A percentile compares a stretch with the other conserved stretches of the same genome.
Conservation (phyloP, 257 asterid species). For the Forsythia viridissima region DNA sequence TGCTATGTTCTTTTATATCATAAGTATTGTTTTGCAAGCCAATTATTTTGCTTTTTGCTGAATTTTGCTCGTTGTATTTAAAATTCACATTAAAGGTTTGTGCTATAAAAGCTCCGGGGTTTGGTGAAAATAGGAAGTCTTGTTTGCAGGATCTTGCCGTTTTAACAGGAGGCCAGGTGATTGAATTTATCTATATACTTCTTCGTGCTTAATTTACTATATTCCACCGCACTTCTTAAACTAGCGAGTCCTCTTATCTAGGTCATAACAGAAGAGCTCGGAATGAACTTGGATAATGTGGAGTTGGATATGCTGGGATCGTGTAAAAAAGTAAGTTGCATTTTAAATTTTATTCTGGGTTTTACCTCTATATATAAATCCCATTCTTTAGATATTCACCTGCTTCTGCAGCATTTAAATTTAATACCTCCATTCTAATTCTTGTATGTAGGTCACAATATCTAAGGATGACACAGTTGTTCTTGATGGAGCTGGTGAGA, state of each 20-base stretch:
- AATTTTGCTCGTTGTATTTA: not conserved
- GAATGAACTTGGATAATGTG: constrained; percentile 76
- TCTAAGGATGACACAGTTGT: constrained; percentile 92
- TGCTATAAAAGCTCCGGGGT: constrained; percentile 95
- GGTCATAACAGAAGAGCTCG: constrained; percentile 97
- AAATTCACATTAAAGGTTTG: constrained; percentile 56
- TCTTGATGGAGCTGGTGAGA: constrained; percentile 93
- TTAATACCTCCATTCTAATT: too few species aligned
- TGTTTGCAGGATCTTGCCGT: constrained; percentile 80
- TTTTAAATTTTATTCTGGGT: not conserved
- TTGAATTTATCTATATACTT: not conserved
- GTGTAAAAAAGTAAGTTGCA: constrained; percentile 69
- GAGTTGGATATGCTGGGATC: constrained; percentile 88
- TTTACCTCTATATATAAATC: too few species aligned
- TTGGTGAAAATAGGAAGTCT: constrained; percentile 91
- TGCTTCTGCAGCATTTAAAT: too few species aligned
- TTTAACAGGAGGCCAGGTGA: constrained; percentile 88
- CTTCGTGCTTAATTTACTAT: too few species aligned
- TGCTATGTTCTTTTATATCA: not conserved
- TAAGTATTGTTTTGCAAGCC: not conserved
- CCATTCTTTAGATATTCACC: too few species aligned
- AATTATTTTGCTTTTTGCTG: not conserved
- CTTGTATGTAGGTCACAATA: constrained; percentile 48
- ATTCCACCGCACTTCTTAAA: not conserved
- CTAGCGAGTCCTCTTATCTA: constrained; percentile 5